Conservation (phyloP, 1,284 basidiomycete species). For the Apiotrichum gamsii region DNA sequence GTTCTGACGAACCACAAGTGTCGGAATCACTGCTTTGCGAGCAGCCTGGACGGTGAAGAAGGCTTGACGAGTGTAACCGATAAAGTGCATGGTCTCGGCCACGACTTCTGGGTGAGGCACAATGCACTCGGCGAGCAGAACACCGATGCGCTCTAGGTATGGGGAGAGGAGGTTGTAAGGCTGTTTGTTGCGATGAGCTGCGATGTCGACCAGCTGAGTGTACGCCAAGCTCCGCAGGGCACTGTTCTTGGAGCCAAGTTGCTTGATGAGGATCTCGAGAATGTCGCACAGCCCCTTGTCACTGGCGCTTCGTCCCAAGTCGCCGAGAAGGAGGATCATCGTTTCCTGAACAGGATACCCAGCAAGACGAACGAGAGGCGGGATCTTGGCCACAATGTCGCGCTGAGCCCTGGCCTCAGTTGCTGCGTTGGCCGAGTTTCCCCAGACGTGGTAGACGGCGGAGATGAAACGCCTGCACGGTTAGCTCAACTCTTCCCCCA, state of each 20-base stretch:
- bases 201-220: slow-evolving; percentile 57
- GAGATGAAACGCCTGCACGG: slow-evolving; percentile 15
- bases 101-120: slow-evolving; percentile 53
- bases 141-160: slow-evolving; percentile 62
- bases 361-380: no score
- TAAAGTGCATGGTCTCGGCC: slow-evolving; percentile 37
- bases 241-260: slow-evolving; percentile 61
- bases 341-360: slow-evolving; percentile 20
- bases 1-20: slow-evolving; percentile 62
- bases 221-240: slow-evolving; percentile 64
- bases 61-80: slow-evolving; percentile 46
- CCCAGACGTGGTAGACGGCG: slow-evolving; percentile 7
- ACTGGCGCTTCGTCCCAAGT: slow-evolving; percentile 51
- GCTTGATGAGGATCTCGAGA: slow-evolving; percentile 61
- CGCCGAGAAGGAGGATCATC: slow-evolving; percentile 23
- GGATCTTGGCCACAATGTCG: neutral
- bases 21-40: slow-evolving; percentile 62
- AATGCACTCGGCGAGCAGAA: slow-evolving; percentile 59
- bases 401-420: neutral
- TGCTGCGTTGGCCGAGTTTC: neutral
- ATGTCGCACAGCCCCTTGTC: slow-evolving; percentile 56
- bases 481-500: no score
- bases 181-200: slow-evolving; percentile 55
- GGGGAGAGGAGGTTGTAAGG: slow-evolving; percentile 66
- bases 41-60: slow-evolving; percentile 60